Percentiles rank a stretch among this genome's conserved stretches.
phyloP scores from a whole-genome alignment of 768 basidiomycete genomes.

The Mrakia frigida region DNA sequence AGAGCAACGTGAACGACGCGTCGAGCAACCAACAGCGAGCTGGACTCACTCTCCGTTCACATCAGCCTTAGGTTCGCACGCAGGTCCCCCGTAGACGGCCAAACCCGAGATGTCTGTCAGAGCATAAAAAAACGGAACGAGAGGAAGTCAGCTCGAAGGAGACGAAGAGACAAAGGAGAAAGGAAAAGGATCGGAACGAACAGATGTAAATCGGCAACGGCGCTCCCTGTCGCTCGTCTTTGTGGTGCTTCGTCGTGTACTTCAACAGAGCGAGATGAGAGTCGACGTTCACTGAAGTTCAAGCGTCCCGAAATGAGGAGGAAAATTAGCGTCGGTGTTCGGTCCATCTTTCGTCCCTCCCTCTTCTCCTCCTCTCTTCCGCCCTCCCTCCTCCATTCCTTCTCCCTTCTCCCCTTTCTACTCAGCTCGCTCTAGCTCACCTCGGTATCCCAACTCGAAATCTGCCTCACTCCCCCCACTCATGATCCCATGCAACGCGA shows the following conservation, averaged over 20 bases:
- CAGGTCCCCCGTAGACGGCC: conserved; percentile 39
- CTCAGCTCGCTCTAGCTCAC: not conserved
- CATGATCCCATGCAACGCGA: conserved; percentile 52
- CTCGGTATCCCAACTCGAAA: conserved; percentile 52
- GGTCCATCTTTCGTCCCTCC: too few relatives aligned
- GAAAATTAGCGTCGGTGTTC: too few relatives aligned
- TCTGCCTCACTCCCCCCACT: conserved; percentile 59
- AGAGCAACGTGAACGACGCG: not conserved
- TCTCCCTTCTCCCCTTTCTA: not conserved
- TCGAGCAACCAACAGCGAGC: not conserved
- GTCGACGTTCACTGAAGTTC: conserved; percentile 42
- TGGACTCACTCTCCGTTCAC: conserved; percentile 40
- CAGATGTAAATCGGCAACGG: conserved; percentile 41
- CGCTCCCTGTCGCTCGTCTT: conserved; percentile 26
- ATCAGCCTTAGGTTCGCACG: conserved; percentile 37
- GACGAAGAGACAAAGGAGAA: not conserved
- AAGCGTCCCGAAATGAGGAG: not conserved
- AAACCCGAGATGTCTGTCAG: conserved; percentile 38
- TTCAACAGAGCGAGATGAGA: conserved; percentile 41
- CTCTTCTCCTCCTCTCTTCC: not conserved
- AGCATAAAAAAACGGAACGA: not conserved
- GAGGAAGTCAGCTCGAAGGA: not conserved
- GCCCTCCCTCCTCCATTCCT: not conserved
- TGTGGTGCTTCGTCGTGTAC: conserved; percentile 37
- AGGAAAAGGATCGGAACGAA: not conserved